Evolutionary conservation across 768 basidiomycete species (phyloP).

Genomic region (Dioszegia aurantiaca): DNA sequence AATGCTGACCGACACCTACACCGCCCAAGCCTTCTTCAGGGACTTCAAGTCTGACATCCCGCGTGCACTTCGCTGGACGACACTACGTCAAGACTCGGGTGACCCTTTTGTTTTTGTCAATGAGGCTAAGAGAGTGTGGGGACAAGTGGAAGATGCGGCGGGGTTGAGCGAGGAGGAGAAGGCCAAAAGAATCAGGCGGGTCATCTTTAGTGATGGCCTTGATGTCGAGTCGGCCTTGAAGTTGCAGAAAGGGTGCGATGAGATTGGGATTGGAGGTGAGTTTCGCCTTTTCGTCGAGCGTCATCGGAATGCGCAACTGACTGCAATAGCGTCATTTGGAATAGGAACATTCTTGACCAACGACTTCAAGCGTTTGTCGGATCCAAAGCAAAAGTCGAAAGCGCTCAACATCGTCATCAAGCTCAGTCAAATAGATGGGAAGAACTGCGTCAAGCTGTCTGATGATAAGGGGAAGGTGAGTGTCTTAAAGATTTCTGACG

Average conservation of each 20-base stretch:
- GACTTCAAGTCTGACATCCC: conserved; percentile 56
- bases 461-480: conserved; percentile 81
- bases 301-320: too few relatives aligned
- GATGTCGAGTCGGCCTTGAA: conserved; percentile 67
- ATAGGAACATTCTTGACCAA: conserved; percentile 92
- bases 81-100: conserved; percentile 89
- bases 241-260: conserved; percentile 69
- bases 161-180: conserved; percentile 24
- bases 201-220: conserved; percentile 83
- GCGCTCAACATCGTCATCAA: conserved; percentile 92
- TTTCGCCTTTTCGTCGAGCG: too few relatives aligned
- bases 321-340: conserved; percentile 72
- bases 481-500: not conserved
- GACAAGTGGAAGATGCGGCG: conserved; percentile 55
- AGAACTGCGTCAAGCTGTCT: conserved; percentile 85
- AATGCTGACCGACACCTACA: conserved; percentile 93
- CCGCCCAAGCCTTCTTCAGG: conserved; percentile 78
- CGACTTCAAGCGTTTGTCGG: conserved; percentile 62
- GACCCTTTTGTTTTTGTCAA: conserved; percentile 79
- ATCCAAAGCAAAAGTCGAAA: conserved; percentile 43
- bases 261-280: conserved; percentile 63
- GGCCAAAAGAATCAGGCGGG: conserved; percentile 59
- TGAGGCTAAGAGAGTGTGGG: conserved; percentile 69
- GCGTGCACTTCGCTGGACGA: conserved; percentile 70
- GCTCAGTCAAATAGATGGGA: conserved; percentile 67